A percentile compares a stretch with the other conserved stretches of the same genome.
Conservation (phyloP, 169 alveolate genomes). For the Toxoplasma gondii region DNA sequence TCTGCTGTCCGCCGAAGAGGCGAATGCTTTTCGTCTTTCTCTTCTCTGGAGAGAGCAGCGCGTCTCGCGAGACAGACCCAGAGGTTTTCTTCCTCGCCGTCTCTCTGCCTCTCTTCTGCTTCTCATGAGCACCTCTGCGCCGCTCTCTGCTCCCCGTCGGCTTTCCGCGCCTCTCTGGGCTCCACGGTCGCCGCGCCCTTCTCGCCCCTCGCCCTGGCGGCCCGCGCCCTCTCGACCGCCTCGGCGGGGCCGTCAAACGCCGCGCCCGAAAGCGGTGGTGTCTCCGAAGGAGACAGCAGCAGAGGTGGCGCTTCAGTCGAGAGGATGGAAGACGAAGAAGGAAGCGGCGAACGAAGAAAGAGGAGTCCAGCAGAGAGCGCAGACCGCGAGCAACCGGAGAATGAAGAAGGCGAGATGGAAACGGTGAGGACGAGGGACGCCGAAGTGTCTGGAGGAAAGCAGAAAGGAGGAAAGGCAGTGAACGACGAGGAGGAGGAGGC, state of each 20-base stretch:
- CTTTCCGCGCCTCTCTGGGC: not conserved
- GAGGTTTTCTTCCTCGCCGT: not conserved
- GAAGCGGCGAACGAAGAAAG: not conserved
- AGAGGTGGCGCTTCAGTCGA: not conserved
- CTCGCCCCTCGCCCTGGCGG: not conserved
- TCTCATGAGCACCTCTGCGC: not conserved
- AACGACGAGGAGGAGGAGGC: too few species aligned
- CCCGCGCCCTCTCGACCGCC: not conserved
- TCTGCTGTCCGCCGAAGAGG: too few species aligned
- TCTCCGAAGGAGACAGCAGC: slow-evolving; percentile 9
- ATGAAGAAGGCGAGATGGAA: not conserved
- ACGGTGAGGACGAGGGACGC: too few species aligned
- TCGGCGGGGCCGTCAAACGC: not conserved
- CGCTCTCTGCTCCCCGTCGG: not conserved
- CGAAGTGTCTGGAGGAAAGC: too few species aligned
- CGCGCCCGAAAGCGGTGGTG: not conserved
- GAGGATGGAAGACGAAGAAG: not conserved
- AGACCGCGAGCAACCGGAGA: not conserved
- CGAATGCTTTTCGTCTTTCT: too few species aligned
- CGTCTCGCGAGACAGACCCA: too few species aligned
- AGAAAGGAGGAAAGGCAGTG: too few species aligned
- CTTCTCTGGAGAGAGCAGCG: too few species aligned
- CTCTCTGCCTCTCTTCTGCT: not conserved
- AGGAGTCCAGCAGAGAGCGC: not conserved
- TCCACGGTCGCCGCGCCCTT: not conserved